phyloP scores from a whole-genome alignment of 2,329 filamentous ascomycete genomes.

The Aspergillus udagawae region DNA sequence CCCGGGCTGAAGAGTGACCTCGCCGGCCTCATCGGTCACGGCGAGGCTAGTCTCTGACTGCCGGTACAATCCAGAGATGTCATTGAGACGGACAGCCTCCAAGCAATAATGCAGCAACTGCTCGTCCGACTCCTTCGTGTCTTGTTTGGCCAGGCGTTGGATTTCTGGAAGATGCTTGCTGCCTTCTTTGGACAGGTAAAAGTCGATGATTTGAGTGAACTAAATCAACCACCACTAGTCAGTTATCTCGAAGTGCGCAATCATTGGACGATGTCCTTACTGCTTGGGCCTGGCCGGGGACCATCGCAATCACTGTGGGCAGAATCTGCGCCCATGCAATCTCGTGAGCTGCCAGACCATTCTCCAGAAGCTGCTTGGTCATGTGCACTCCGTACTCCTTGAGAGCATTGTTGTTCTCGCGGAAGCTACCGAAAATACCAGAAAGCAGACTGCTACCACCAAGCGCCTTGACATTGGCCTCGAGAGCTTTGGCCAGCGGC shows the following conservation, averaged over 20 bases:
- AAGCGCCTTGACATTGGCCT: conserved; percentile 61
- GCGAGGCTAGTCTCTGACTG: conserved; percentile 47
- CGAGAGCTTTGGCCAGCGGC: conserved; percentile 59
- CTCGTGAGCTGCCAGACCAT: conserved; percentile 59
- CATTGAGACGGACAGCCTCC: conserved; percentile 67
- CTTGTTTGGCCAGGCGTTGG: conserved; percentile 54
- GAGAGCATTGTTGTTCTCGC: conserved; percentile 53
- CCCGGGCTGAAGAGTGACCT: conserved; percentile 52
- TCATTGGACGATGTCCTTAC: conserved; percentile 40
- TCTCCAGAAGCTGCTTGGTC: conserved; percentile 61
- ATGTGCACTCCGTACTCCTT: conserved; percentile 62
- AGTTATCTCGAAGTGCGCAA: background rate
- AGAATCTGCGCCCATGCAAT: conserved; percentile 69
- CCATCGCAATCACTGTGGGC: conserved; percentile 62
- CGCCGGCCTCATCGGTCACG: conserved; percentile 49
- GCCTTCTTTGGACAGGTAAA: conserved; percentile 60
- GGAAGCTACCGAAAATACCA: conserved; percentile 44
- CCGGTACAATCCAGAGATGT: conserved; percentile 59
- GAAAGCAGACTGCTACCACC: conserved; percentile 55
- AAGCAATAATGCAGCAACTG: conserved; percentile 65
- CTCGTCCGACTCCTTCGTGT: conserved; percentile 57
- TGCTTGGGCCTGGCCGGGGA: conserved; percentile 67
- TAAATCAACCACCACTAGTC: conserved; percentile 22
- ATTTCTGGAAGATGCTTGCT: conserved; percentile 57
- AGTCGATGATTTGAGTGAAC: conserved; percentile 71